phyloP scores from a whole-genome alignment of 2,329 filamentous ascomycete species.

The Fusarium setosum region DNA sequence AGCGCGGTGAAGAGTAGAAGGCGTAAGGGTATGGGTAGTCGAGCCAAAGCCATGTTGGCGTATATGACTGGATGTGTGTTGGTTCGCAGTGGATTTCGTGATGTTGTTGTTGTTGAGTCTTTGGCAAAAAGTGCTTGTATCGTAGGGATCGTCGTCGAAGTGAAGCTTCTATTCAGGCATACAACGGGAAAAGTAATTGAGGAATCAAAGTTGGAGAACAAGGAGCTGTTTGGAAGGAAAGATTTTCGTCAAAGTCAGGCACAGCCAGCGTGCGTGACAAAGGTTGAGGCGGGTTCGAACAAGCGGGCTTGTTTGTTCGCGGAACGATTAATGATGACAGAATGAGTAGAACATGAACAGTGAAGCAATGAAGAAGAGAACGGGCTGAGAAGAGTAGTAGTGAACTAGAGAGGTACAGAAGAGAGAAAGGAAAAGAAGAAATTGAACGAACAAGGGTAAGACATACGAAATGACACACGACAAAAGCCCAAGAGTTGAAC shows the following conservation, averaged over 20 bases:
- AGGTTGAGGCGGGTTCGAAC: conserved; percentile 23
- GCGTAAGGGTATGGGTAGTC: conserved; percentile 43
- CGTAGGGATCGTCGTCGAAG: too few relatives aligned
- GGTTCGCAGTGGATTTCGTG: not conserved
- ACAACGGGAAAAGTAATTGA: not conserved
- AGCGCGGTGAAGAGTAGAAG: conserved; percentile 53
- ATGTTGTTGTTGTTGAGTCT: not conserved
- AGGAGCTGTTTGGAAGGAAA: not conserved
- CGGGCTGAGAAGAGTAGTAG: not conserved
- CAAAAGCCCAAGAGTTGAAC: conserved; percentile 22
- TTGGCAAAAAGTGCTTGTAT: not conserved
- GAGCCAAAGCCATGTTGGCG: conserved; percentile 30
- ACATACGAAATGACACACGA: conserved; percentile 19
- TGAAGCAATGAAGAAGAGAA: not conserved
- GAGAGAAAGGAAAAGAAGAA: not conserved
- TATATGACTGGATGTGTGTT: conserved; percentile 1
- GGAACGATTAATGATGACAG: not conserved
- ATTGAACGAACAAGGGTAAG: conserved; percentile 10
- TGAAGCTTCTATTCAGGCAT: not conserved
- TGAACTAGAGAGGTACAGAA: conserved; percentile 4
- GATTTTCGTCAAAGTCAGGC: conserved; percentile 18
- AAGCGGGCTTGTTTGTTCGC: conserved; percentile 31
- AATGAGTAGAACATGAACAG: conserved; percentile 18
- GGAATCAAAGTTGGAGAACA: not conserved
- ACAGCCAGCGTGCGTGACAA: conserved; percentile 33